Evolutionary conservation across 2,329 filamentous ascomycete species (phyloP).

Genomic region (Paraconiothyrium brasiliense): DNA sequence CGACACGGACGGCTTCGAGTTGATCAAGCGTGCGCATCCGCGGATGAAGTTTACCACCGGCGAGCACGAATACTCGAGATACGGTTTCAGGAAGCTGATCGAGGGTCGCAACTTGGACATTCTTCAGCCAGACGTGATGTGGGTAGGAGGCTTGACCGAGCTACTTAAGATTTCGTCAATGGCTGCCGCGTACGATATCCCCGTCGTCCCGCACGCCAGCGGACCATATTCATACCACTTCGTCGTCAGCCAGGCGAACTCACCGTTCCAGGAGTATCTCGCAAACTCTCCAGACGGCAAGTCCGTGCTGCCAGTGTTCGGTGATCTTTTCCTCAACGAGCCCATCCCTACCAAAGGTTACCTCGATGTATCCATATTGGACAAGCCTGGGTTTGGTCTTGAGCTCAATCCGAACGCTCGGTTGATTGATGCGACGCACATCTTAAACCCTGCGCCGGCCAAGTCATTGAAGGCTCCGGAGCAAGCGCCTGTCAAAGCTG

Average conservation of each 20-base stretch:
- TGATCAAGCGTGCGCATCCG: conserved; percentile 90
- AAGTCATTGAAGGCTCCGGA: conserved; percentile 50
- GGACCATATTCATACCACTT: conserved; percentile 97
- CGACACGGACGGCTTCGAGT: conserved; percentile 88
- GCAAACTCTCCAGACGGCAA: conserved; percentile 92
- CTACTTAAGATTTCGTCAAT: conserved; percentile 87
- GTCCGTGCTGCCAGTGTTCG: conserved; percentile 90
- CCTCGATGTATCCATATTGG: conserved; percentile 79
- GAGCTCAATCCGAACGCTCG: conserved; percentile 84
- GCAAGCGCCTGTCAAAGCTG: conserved; percentile 12
- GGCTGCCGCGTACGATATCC: conserved; percentile 92
- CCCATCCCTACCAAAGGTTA: conserved; percentile 86
- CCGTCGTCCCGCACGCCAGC: conserved; percentile 92
- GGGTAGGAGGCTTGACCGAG: conserved; percentile 92
- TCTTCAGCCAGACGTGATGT: conserved; percentile 96
- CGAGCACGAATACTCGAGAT: conserved; percentile 94
- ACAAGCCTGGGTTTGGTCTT: conserved; percentile 90
- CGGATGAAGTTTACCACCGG: conserved; percentile 93
- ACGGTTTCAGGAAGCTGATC: conserved; percentile 93
- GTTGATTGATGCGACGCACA: conserved; percentile 77
- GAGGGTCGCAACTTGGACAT: conserved; percentile 93
- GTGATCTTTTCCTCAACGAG: conserved; percentile 89
- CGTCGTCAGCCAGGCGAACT: conserved; percentile 91
- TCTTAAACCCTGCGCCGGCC: conserved; percentile 72
- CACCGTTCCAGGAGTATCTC: conserved; percentile 94